Percentiles rank a stretch among this genome's conserved stretches.
Evolutionary conservation across 2,329 filamentous ascomycete genomes (phyloP).

Genomic region (Monosporascus sp.): DNA sequence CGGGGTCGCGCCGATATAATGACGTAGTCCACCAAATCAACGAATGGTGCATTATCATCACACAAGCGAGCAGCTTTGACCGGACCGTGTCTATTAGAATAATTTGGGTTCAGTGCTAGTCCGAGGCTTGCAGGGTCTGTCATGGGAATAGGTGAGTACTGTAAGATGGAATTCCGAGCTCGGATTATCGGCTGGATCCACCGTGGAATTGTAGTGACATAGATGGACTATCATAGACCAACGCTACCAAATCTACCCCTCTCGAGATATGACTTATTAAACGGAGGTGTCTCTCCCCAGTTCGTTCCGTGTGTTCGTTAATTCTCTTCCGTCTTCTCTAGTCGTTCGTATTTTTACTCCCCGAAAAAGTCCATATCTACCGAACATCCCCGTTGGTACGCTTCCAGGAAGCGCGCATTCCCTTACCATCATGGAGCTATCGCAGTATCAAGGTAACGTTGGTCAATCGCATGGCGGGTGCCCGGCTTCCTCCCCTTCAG

Average conservation of each 20-base stretch:
- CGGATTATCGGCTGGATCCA: not conserved
- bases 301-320: not conserved
- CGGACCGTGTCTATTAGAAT: too few species aligned
- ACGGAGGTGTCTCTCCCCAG: not conserved
- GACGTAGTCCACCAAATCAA: too few species aligned
- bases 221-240: not conserved
- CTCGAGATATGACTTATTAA: not conserved
- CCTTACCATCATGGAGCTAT: conserved; percentile 27
- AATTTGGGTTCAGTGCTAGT: too few species aligned
- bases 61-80: too few species aligned
- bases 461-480: conserved; percentile 32
- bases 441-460: conserved; percentile 36
- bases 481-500: conserved; percentile 28
- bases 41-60: too few species aligned
- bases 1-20: too few species aligned
- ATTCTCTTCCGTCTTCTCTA: not conserved
- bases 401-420: conserved; percentile 8
- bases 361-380: not conserved
- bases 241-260: not conserved
- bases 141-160: too few species aligned
- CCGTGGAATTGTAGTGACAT: not conserved
- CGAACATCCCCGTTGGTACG: conserved; percentile 7
- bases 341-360: not conserved
- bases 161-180: not conserved
- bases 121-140: too few species aligned